Base-by-base conservation (phyloP, 2,329 filamentous ascomycete species). In the Sporothrix euskadiensis region DNA sequence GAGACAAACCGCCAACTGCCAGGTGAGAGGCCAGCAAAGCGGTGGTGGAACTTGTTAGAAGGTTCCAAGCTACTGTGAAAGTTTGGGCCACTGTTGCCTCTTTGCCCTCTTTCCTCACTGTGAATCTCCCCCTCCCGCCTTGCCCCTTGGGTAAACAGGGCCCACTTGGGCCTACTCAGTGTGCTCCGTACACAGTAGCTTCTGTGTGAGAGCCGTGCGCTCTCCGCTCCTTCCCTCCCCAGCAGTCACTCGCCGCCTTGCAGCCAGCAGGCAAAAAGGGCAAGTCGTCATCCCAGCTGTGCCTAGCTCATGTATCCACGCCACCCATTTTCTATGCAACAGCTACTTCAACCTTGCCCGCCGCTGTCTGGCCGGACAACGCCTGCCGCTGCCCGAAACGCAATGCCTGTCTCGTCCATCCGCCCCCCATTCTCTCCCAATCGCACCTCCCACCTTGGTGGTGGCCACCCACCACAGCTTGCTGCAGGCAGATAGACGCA, bases 271-370 rank as follows among this genome's bases (percentile, higher is more conserved):
- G 71, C 59, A 66, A 63, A 71, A 49, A 30, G 32, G 26, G 35
- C 63, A 77, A 77, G 75, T 80, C 79, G 79, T 80, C 79, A 80
- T 80, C 78, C 77, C 71, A 76, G 75, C 78, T 75, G 79, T 78
- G 78, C 79, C 79, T 80, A 75, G 74, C 63, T 9, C 12, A 72
- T 56, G 75, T 76, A 76, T 71, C 61, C 19, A 9, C 59, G 16
- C 52, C 61, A 68, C 32, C 5, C 35, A 9, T 30, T 41, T 63
- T 66, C 66, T 49, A 35, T 71, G 66, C 44, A 57, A 1, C 59
- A 39, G 41, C 22, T 76, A 75, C 75, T 39, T 75, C 26, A 4
- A 26, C 3, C 2, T 65, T 66, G 32, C 63, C 47, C 57, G 69
- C 72, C 59, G 14, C 10, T 14, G 26, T 32, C 61, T 71, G 66